A percentile compares a stretch with the other conserved stretches of the same genome.
These are phyloP conservation scores for Monosporascus sp. DNA, from an alignment of 2,329 filamentous ascomycete genomes.

Conservation along the genomic window DNA sequence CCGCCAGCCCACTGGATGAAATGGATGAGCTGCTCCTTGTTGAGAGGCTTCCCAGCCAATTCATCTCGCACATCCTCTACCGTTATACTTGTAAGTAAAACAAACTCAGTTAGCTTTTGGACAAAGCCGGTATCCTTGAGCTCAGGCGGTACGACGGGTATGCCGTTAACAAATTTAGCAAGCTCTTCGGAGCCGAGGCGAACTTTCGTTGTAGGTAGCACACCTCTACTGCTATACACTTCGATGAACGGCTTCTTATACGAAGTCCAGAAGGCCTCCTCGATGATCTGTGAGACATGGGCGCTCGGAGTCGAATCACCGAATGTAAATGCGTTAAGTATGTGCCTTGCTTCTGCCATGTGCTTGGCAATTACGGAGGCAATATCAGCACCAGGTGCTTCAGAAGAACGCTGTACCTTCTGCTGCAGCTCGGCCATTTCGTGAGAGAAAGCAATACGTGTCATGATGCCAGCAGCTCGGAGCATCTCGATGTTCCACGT, in stretches of 20 bases:
- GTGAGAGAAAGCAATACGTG: conserved; percentile 78
- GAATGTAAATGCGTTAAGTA: conserved; percentile 82
- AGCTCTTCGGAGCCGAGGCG: conserved; percentile 66
- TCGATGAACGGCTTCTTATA: conserved; percentile 79
- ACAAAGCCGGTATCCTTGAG: conserved; percentile 73
- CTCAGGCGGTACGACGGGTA: conserved; percentile 77
- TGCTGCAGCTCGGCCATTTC: conserved; percentile 75
- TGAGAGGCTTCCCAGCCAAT: conserved; percentile 75
- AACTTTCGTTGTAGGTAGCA: conserved; percentile 78
- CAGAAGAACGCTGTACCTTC: conserved; percentile 47
- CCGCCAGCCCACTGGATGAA: conserved; percentile 81
- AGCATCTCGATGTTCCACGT: conserved; percentile 96
- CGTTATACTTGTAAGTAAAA: conserved; percentile 81
- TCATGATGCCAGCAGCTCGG: conserved; percentile 82
- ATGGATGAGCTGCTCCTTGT: conserved; percentile 69
- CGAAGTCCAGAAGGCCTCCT: conserved; percentile 94
- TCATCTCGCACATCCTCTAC: conserved; percentile 81
- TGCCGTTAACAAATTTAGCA: conserved; percentile 74
- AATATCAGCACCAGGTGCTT: conserved; percentile 45
- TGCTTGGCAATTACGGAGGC: conserved; percentile 60
- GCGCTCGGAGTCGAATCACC: conserved; percentile 83
- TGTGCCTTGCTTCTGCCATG: conserved; percentile 75
- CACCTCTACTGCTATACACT: conserved; percentile 80
- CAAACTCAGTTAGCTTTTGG: conserved; percentile 74
- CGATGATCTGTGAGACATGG: conserved; percentile 78